Conservation (phyloP, 108 stramenopile species). For the Ochromonas danica region DNA sequence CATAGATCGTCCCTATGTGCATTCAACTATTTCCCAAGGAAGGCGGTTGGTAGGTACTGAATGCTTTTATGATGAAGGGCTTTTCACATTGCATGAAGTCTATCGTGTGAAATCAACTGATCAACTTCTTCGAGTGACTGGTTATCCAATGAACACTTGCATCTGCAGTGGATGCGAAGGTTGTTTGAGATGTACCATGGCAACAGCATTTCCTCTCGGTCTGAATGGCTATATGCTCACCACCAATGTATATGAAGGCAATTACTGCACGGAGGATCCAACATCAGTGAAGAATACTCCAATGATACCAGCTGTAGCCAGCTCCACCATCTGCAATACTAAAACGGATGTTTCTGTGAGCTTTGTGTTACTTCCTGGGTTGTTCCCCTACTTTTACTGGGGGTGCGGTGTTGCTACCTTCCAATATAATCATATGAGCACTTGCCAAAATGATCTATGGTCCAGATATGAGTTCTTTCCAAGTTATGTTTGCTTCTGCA, state of each 20-base stretch:
- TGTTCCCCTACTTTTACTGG: constrained; percentile 15
- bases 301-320: constrained; percentile 15
- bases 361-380: constrained; percentile 15
- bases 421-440: constrained; percentile 17
- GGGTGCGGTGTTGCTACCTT: constrained; percentile 13
- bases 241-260: constrained; percentile 15
- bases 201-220: constrained; percentile 14
- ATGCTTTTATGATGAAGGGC: constrained; percentile 15
- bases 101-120: constrained; percentile 16
- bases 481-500: constrained; percentile 15
- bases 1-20: constrained; percentile 14
- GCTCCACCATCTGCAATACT: constrained; percentile 14
- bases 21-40: constrained; percentile 16
- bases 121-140: constrained; percentile 15
- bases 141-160: no score
- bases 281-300: constrained; percentile 15
- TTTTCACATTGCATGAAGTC: constrained; percentile 16
- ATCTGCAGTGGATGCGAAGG: constrained; percentile 13
- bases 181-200: constrained; percentile 15
- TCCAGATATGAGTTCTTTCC: constrained; percentile 15
- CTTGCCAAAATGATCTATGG: constrained; percentile 15
- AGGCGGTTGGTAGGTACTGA: constrained; percentile 13
- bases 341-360: constrained; percentile 15
- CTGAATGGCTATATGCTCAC: constrained; percentile 15
- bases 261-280: constrained; percentile 14